These are phyloP conservation scores for Leccinum barrowsii DNA, from an alignment of 768 basidiomycete species.

Conservation along the genomic window DNA sequence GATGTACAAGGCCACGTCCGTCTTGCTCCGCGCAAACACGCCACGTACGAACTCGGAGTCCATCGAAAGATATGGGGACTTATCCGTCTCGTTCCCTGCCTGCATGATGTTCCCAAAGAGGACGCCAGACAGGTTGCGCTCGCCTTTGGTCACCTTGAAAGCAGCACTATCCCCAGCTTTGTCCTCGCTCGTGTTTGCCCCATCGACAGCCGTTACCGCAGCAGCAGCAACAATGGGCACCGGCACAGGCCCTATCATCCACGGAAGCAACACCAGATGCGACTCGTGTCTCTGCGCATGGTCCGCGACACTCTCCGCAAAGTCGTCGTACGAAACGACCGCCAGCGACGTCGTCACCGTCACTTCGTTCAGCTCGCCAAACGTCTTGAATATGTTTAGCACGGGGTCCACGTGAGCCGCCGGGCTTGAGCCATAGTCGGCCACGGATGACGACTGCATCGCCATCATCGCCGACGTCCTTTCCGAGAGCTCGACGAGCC, in stretches of 20 bases:
- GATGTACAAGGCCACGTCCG: constrained; percentile 81
- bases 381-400: constrained; percentile 73
- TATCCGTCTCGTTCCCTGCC: constrained; percentile 27
- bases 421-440: constrained; percentile 48
- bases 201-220: constrained; percentile 4
- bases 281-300: constrained; percentile 57
- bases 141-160: constrained; percentile 13
- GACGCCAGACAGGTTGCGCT: constrained; percentile 66
- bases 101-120: constrained; percentile 42
- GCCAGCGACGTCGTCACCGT: constrained; percentile 60
- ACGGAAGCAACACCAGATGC: constrained; percentile 81
- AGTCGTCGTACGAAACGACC: constrained; percentile 74
- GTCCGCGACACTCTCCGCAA: constrained; percentile 66
- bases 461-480: constrained; percentile 64
- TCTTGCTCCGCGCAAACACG: constrained; percentile 67
- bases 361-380: constrained; percentile 68
- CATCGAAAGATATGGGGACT: constrained; percentile 39
- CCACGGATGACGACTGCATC: constrained; percentile 42
- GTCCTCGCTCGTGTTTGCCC: neutral
- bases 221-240: constrained; percentile 23
- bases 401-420: constrained; percentile 70
- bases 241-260: constrained; percentile 45
- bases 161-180: neutral
- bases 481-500: constrained; percentile 79
- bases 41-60: constrained; percentile 81